A percentile compares a stretch with the other conserved stretches of the same genome.
These are phyloP conservation scores for Phytophthora fragariaefolia DNA, from an alignment of 352 stramenopile genomes.

Conservation along the genomic window DNA sequence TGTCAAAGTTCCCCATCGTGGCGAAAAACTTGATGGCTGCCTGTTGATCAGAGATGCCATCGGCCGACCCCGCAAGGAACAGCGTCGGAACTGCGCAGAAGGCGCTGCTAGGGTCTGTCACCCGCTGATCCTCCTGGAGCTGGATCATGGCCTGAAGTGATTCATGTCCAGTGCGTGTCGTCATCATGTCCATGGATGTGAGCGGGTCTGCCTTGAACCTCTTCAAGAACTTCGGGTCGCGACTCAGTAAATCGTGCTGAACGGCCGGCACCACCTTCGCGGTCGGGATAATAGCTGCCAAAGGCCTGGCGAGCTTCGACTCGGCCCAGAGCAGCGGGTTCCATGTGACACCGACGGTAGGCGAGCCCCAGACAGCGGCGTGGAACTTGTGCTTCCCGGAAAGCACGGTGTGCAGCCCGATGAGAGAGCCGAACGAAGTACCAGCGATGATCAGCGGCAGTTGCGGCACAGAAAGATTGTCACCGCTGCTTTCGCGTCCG, in stretches of 20 bases:
- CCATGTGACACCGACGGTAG: constrained; percentile 56
- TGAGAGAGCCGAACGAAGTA: constrained; percentile 64
- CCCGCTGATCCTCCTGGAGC: constrained; percentile 39
- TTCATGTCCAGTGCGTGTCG: constrained; percentile 38
- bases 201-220: constrained; percentile 57
- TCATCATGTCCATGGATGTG: constrained; percentile 55
- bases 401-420: constrained; percentile 62
- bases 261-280: constrained; percentile 55
- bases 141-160: constrained; percentile 38
- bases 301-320: constrained; percentile 41
- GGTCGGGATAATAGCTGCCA: constrained; percentile 45
- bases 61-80: constrained; percentile 49
- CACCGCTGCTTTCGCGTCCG: constrained; percentile 10
- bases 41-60: constrained; percentile 54
- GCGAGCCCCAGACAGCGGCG: constrained; percentile 57
- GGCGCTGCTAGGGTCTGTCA: constrained; percentile 34
- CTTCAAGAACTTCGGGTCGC: constrained; percentile 49
- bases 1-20: constrained; percentile 53
- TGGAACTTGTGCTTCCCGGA: constrained; percentile 53
- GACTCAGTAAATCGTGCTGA: constrained; percentile 42
- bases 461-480: constrained; percentile 9
- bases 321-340: constrained; percentile 50
- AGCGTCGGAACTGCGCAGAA: constrained; percentile 40
- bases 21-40: constrained; percentile 57
- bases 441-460: constrained; percentile 60